Evolutionary conservation across 1,139 yeast species (phyloP).

Genomic region (Geotrichum citri-aurantii): DNA sequence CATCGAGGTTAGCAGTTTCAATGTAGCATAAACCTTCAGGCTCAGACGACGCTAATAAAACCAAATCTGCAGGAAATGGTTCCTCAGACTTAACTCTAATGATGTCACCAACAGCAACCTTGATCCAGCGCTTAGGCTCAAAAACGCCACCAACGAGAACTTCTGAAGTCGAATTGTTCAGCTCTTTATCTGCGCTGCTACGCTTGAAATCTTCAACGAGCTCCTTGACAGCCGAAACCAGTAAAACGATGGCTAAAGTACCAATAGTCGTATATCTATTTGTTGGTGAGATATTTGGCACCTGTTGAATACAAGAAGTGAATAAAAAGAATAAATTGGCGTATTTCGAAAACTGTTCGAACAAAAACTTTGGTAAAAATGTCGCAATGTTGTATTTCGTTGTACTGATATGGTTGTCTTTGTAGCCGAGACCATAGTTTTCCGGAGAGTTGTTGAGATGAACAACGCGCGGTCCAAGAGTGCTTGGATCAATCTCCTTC

Average conservation of each 20-base stretch:
- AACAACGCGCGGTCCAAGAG: slow-evolving; percentile 60
- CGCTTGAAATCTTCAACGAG: slow-evolving; percentile 86
- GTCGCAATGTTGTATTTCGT: slow-evolving; percentile 96
- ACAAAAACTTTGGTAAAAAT: slow-evolving; percentile 85
- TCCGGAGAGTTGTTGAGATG: slow-evolving; percentile 54
- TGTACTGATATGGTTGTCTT: slow-evolving; percentile 85
- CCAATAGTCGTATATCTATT: slow-evolving; percentile 94
- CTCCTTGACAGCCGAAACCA: slow-evolving; percentile 91
- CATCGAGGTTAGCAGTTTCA: slow-evolving; percentile 96
- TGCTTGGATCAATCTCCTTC: slow-evolving; percentile 32
- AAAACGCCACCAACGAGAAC: slow-evolving; percentile 70
- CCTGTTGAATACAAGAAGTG: slow-evolving; percentile 93
- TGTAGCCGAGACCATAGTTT: slow-evolving; percentile 54
- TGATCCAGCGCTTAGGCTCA: slow-evolving; percentile 70
- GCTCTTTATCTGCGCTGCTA: slow-evolving; percentile 79
- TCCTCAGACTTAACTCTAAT: slow-evolving; percentile 82
- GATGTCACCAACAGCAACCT: slow-evolving; percentile 86
- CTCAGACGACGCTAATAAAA: slow-evolving; percentile 83
- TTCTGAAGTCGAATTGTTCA: slow-evolving; percentile 70
- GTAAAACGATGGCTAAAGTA: slow-evolving; percentile 72
- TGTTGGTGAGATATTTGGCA: slow-evolving; percentile 94
- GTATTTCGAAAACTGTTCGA: slow-evolving; percentile 95
- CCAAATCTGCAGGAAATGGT: slow-evolving; percentile 89
- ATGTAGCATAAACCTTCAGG: slow-evolving; percentile 97
- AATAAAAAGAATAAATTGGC: slow-evolving; percentile 91